Percentiles rank a stretch among this genome's conserved stretches.
phyloP scores from a whole-genome alignment of 2,329 filamentous ascomycete genomes.

The Raffaelea deltoideospora region DNA sequence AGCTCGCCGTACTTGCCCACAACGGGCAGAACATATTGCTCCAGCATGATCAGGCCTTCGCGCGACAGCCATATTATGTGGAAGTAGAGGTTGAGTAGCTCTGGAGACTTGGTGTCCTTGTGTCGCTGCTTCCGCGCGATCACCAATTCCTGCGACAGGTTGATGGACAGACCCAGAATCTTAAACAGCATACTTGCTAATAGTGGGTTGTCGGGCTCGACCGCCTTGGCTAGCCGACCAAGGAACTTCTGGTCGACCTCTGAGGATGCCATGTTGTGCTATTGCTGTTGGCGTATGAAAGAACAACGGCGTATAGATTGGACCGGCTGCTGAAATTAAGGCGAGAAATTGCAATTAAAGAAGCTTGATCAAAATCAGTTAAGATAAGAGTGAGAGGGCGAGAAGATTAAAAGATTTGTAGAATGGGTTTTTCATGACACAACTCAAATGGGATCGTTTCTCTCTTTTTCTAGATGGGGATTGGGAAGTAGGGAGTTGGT shows the following conservation, averaged over 20 bases:
- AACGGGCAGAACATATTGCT: slow-evolving; percentile 76
- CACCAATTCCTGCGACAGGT: slow-evolving; percentile 71
- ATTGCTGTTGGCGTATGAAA: not conserved
- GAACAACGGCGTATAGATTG: too few relatives aligned
- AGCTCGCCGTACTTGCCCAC: slow-evolving; percentile 66
- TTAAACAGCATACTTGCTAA: slow-evolving; percentile 77
- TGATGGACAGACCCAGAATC: slow-evolving; percentile 77
- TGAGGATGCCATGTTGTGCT: slow-evolving; percentile 82
- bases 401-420: too few relatives aligned
- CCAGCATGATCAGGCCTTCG: slow-evolving; percentile 77
- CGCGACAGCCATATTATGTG: slow-evolving; percentile 93
- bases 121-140: slow-evolving; percentile 70
- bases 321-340: too few relatives aligned
- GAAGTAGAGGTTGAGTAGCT: slow-evolving; percentile 65
- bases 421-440: too few relatives aligned
- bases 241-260: slow-evolving; percentile 97
- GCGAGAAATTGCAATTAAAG: too few relatives aligned
- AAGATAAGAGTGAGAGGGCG: too few relatives aligned
- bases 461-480: too few relatives aligned
- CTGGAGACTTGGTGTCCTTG: slow-evolving; percentile 66
- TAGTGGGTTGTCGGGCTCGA: slow-evolving; percentile 61
- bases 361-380: too few relatives aligned
- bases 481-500: too few relatives aligned
- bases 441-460: too few relatives aligned
- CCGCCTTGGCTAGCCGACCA: slow-evolving; percentile 70